Evolutionary conservation across 2,329 filamentous ascomycete genomes (phyloP), one percentile per base, ranked within the genome.

Genomic region (Ophiostoma sp.): DNA sequence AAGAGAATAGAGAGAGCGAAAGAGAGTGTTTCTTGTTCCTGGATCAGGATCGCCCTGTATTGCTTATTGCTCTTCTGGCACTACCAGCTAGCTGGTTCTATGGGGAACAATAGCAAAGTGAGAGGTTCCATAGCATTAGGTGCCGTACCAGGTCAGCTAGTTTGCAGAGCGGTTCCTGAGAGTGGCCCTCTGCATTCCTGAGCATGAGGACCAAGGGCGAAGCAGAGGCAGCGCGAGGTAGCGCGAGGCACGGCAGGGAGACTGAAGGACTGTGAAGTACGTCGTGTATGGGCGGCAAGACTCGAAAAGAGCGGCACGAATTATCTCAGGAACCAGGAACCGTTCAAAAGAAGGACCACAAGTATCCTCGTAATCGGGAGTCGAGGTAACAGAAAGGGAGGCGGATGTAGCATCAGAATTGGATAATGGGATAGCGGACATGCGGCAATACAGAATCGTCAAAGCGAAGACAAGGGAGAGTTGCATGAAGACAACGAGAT

Each of bases 161-260:
- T 14, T n/a, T 38, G 38, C 38, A 63, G 14, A 42, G 58, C n/a
- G 58, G 58, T 63, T 41, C 58, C 38, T 63, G 58, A 41, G 42
- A 63, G 58, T 42, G 58, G 58, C 58, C 41, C 58, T 60, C 55
- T 63, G 58, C 58, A 63, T 63, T 63, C 40, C 58, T 63, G 38
- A 63, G 16, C 58, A 63, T 16, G 58, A 40, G 58, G 58, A 63
- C 9, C 58, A 63, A 63, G 58, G 58, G 38, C 58, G 58, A 41
- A 14, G 58, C 58, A 41, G 55, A 41, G 38, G 58, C 58, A 41
- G 55, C 27, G 42, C 42, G 27, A 27, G 27, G 27, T 27, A 27
- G 27, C 27, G 55, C 11, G 58, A 63, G 58, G 58, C 38, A 63
- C 58, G 27, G 14, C 36, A 63, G 58, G 58, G 58, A 63, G 58